Evolutionary conservation across 2,329 filamentous ascomycete species (phyloP), one percentile per base, ranked within the genome.

Genomic region (Talaromyces atroroseus): DNA sequence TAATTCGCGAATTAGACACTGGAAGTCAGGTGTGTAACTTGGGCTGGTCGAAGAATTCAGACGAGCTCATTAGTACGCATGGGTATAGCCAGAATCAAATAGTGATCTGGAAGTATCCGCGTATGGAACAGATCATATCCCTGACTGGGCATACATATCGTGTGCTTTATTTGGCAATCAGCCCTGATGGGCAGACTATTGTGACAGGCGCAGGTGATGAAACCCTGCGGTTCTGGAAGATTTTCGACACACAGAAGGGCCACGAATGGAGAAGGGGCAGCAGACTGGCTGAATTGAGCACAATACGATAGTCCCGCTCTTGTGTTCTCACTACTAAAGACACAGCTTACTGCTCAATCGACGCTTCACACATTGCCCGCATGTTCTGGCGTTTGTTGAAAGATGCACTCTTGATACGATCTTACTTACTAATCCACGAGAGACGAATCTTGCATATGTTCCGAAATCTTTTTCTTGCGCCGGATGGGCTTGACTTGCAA

Each of bases 21-120:
- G 94, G 94, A 50, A 96, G 90, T 66, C 94, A 99, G 72, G 94
- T 99, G n/a, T 99, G 94, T 76, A 99, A 99, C 68, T 80, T 99
- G 45, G 89, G 92, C 3, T 99, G 95, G 92, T 94, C 88, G 18
- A 95, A 95, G 68, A 96, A 96, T 72, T 96, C 90, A 7, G 96
- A 96, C 70, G 94, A 99, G 73, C 91, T 99, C 57, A 92, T 99
- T 54, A 92, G 88, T 51, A 99, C 94, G 1, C 94, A 99, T 68
- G 94, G 94, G 6, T 99, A 96, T 76, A 92, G 88, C 64, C 94
- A 99, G 69, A 96, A 99, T 71, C 94, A 97, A 72, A 96, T 99
- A 65, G 92, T 97, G 38, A 90, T 99, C 55, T 99, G 94, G 94
- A 99, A 99, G 69, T 99, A 99, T 68, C 94, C 94, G 1, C 92